phyloP scores from a whole-genome alignment of 768 basidiomycete species.

The button mushroom (Agaricus bisporus) region DNA sequence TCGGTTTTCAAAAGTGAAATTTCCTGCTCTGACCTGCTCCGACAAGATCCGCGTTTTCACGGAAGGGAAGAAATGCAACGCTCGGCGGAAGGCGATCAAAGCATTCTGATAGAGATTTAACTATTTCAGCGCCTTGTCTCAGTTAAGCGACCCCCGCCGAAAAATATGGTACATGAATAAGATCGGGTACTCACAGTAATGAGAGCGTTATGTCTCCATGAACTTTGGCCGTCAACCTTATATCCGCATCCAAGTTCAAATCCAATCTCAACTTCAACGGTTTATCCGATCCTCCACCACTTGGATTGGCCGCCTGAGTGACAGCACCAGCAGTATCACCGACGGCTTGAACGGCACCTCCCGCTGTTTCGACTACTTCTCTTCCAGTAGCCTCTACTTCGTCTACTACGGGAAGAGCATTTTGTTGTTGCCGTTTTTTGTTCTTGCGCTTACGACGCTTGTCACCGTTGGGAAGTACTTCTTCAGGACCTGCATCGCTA shows the following conservation, averaged over 20 bases:
- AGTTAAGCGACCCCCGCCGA: conserved; percentile 3
- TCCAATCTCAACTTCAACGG: conserved; percentile 24
- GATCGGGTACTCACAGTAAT: conserved; percentile 18
- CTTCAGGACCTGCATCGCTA: conserved; percentile 1
- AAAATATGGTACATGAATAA: background rate
- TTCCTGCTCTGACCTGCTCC: too few relatives aligned
- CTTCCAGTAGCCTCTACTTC: conserved; percentile 14
- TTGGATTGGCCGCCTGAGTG: background rate
- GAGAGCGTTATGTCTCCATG: conserved; percentile 29
- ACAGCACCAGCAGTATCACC: background rate
- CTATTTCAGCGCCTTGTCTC: conserved; percentile 10
- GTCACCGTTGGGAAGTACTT: background rate
- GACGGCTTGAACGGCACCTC: background rate
- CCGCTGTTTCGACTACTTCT: background rate
- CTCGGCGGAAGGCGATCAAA: background rate
- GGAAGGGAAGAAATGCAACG: too few relatives aligned
- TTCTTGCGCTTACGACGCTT: conserved; percentile 12
- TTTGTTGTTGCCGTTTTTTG: conserved; percentile 4
- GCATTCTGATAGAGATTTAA: background rate
- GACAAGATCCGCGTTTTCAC: too few relatives aligned
- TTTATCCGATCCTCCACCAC: conserved; percentile 9
- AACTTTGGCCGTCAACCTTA: conserved; percentile 26
- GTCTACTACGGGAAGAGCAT: conserved; percentile 15
- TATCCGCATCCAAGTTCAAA: conserved; percentile 27
- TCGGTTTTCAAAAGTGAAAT: too few relatives aligned